Conservation (phyloP, 225 moss, liverwort and hornwort species). For the Ulota crispa region DNA sequence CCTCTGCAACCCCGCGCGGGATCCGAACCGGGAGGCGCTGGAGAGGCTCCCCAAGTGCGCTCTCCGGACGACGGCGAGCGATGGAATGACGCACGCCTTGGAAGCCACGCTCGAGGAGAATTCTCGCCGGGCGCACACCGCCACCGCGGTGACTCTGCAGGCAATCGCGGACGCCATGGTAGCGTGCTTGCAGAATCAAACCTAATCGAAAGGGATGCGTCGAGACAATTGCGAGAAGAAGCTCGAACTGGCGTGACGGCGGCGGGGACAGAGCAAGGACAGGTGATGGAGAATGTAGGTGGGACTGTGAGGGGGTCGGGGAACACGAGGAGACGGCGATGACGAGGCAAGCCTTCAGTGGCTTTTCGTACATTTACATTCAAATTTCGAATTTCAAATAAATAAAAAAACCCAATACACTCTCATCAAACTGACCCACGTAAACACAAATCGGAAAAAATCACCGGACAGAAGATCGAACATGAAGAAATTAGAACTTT, state of each 20-base stretch:
- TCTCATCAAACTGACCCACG: no score
- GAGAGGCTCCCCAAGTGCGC: conserved; percentile 15
- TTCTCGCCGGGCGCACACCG: conserved; percentile 21
- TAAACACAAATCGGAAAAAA: no score
- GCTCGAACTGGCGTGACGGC: background rate
- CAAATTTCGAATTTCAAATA: background rate
- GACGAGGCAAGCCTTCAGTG: background rate
- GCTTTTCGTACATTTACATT: background rate
- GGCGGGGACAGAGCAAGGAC: background rate
- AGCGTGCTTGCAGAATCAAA: background rate
- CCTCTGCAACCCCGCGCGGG: conserved; percentile 20
- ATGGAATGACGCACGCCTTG: background rate
- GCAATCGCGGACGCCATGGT: conserved; percentile 37
- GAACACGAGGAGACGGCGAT: background rate
- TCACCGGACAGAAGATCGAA: no score
- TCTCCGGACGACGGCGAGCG: conserved; percentile 16
- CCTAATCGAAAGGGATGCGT: background rate
- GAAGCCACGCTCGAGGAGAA: conserved; percentile 7
- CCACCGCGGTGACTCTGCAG: conserved; percentile 25
- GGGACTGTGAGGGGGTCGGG: background rate
- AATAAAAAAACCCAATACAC: no score
- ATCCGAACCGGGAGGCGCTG: conserved; percentile 31
- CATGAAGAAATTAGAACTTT: no score
- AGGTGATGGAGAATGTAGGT: background rate
- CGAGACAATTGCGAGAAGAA: background rate